Evolutionary conservation across 305 asterid genomes (phyloP).

Genomic region (Rubia tinctorum): DNA sequence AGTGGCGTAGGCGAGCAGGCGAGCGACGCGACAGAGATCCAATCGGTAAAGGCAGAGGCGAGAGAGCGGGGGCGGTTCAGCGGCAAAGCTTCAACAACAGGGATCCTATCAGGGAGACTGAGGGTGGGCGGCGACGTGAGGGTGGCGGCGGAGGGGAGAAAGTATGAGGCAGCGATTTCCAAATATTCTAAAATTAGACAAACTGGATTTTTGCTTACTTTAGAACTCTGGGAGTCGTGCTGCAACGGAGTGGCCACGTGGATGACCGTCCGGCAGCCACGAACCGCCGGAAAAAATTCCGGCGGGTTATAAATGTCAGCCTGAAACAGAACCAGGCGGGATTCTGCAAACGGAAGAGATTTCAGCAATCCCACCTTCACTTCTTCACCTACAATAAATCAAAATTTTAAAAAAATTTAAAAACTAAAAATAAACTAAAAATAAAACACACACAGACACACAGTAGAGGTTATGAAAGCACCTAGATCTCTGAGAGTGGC

Average conservation of each 20-base stretch:
- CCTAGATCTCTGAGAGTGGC: constrained; percentile 51
- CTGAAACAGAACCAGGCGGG: constrained; percentile 33
- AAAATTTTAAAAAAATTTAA: no score
- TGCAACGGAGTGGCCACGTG: constrained; percentile 45
- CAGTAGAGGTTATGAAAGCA: constrained; percentile 17
- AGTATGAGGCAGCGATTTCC: no score
- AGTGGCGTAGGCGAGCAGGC: no score
- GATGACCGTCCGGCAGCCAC: constrained; percentile 38
- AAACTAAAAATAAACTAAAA: no score
- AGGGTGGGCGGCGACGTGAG: no score
- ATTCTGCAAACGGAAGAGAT: constrained; percentile 25
- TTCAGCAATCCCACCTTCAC: constrained; percentile 34
- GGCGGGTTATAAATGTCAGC: constrained; percentile 40
- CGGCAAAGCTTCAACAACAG: no score
- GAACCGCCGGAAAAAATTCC: constrained; percentile 35
- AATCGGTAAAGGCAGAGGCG: no score
- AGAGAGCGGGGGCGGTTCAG: no score
- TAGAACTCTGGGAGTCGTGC: constrained; percentile 23
- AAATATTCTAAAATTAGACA: not conserved
- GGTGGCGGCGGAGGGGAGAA: no score
- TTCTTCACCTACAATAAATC: constrained; percentile 16
- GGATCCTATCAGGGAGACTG: no score
- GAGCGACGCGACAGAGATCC: no score
- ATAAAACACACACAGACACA: not conserved
- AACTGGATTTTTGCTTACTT: constrained; percentile 12